These are phyloP conservation scores for Lipomyces yamadae DNA, from an alignment of 805 yeast genomes.

Conservation along the genomic window DNA sequence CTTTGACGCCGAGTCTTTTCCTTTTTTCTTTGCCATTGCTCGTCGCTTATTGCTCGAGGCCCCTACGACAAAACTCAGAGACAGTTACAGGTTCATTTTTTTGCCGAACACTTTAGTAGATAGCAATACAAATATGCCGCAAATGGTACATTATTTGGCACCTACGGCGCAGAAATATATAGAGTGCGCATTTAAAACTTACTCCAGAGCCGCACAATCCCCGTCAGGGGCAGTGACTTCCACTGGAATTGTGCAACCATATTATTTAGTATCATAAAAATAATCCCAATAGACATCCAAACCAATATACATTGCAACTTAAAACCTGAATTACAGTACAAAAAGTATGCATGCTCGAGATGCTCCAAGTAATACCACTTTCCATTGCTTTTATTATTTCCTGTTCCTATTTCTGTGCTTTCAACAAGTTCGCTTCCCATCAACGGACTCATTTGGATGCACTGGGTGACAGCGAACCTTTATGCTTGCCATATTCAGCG, in stretches of 20 bases:
- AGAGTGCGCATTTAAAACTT: background rate
- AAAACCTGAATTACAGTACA: background rate
- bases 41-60: background rate
- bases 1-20: conserved; percentile 80
- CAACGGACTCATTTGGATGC: conserved; percentile 18
- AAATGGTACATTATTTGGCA: background rate
- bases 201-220: background rate
- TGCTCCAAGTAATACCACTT: conserved; percentile 2
- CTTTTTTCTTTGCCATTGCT: conserved; percentile 87
- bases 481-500: background rate
- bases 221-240: background rate
- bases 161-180: background rate
- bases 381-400: background rate
- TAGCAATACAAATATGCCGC: background rate
- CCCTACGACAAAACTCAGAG: background rate
- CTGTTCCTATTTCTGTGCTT: background rate
- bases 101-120: background rate
- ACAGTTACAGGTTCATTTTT: background rate
- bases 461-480: conserved; percentile 1
- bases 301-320: background rate
- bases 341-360: background rate
- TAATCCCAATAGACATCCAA: background rate
- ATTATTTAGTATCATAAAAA: background rate
- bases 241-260: background rate
- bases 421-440: conserved; percentile 12